Base-by-base conservation (phyloP, 768 basidiomycete genomes). In the Infundibulicybe gibba region DNA sequence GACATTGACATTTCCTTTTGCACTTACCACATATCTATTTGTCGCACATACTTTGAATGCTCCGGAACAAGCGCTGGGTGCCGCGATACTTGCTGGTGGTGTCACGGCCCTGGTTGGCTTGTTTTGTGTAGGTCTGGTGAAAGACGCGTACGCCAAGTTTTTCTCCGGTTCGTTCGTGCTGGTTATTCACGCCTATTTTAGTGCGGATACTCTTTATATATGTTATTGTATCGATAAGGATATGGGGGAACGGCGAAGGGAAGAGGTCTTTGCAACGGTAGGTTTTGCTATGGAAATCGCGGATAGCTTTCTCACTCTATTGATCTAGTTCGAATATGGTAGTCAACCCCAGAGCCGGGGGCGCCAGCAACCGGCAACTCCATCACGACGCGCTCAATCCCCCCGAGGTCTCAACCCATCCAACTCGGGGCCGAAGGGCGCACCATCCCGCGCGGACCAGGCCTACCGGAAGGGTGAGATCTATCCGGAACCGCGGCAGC, bases 1-100 rank as follows among this genome's bases (percentile, higher is more conserved):
- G 42, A 87, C 85, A 1, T 69, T 93, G 49, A 88, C 89, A 1
- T 76, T 94, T 52, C 87, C 91, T 5, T 88, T 90, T 52, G 84
- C 90, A 12, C 69, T 94, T 21, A 67, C 79, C 32, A 88, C 91
- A 4, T 97, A 95, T 62, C 65, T 97, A 15, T 90, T 94, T 54
- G 88, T 92, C n/a, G 87, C 90, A 2, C 89, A 91, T 64, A 85
- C 87, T 0, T 66, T 92, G 16, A 61, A 63, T 14, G 80, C 83
- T 19, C 89, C 90, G 0, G 63, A 82, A 40, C 77, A 87, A 55
- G 90, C 91, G 0, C 71, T 93, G 6, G 75, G 83, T 11, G 87
- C 88, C 16, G 81, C 87, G 1, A 54, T 94, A 13, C 69, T 94
- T 3, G 87, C 86, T 17, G 92, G 85, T 3, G 82, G 79, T 9